Conservation (phyloP, 2,329 filamentous ascomycete genomes). For the Microcera coccophila region DNA sequence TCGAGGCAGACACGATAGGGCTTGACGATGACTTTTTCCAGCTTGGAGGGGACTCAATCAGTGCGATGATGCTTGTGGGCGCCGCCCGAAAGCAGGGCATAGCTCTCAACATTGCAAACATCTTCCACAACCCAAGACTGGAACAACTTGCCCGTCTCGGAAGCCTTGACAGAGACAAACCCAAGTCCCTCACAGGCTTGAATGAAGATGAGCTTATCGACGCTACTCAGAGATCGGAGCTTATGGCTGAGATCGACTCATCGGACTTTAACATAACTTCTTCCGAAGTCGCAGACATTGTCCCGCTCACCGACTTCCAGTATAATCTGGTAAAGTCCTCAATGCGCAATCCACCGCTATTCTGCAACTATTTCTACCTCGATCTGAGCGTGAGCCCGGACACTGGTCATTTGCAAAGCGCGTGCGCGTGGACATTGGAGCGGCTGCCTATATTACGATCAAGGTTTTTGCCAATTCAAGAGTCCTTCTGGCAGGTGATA, state of each 20-base stretch:
- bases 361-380: neutral
- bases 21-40: slow-evolving; percentile 23
- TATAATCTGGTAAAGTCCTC: neutral
- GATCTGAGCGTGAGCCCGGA: neutral
- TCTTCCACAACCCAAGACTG: slow-evolving; percentile 2
- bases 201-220: neutral
- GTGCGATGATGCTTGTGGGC: slow-evolving; percentile 18
- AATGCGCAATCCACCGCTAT: neutral
- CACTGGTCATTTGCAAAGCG: neutral
- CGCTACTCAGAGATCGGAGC: neutral
- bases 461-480: neutral
- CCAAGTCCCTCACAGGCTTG: neutral
- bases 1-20: slow-evolving; percentile 24
- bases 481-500: neutral
- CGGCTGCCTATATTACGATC: neutral
- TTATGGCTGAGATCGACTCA: neutral
- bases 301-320: neutral
- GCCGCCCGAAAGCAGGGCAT: slow-evolving; percentile 3
- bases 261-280: neutral
- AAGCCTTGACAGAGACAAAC: neutral
- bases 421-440: neutral
- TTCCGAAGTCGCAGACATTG: neutral
- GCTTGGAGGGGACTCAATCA: slow-evolving; percentile 26
- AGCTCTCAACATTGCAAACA: neutral
- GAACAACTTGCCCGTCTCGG: neutral